phyloP scores from a whole-genome alignment of 2,329 filamentous ascomycete genomes.

The Lachnellula willkommii region DNA sequence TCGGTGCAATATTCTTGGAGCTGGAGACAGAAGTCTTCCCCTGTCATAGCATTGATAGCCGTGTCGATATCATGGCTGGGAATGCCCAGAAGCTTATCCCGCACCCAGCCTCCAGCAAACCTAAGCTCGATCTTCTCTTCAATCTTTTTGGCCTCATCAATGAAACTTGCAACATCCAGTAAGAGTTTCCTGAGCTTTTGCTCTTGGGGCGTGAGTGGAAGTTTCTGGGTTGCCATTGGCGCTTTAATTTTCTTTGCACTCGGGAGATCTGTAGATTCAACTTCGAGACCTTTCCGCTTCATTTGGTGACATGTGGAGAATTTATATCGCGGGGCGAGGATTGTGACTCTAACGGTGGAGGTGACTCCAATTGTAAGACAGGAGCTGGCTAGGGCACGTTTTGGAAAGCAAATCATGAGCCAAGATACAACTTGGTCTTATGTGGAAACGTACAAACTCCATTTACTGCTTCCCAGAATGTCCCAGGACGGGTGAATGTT shows the following conservation, averaged over 20 bases:
- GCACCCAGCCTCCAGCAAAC: conserved; percentile 83
- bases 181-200: conserved; percentile 68
- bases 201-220: conserved; percentile 65
- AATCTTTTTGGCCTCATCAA: conserved; percentile 47
- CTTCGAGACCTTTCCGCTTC: conserved; percentile 32
- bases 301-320: conserved; percentile 20
- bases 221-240: conserved; percentile 26
- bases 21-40: conserved; percentile 65
- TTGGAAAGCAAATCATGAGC: conserved; percentile 1
- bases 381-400: conserved; percentile 1
- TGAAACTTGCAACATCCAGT: conserved; percentile 71
- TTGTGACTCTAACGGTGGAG: conserved; percentile 11
- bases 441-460: too few relatives aligned
- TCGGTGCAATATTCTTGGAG: conserved; percentile 63
- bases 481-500: too few relatives aligned
- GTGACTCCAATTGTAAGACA: conserved; percentile 17
- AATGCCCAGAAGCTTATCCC: conserved; percentile 71
- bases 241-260: conserved; percentile 16
- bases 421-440: neutral
- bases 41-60: conserved; percentile 81
- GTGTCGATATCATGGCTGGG: conserved; percentile 78
- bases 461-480: too few relatives aligned
- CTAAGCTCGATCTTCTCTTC: conserved; percentile 58
- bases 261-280: conserved; percentile 17
- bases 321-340: conserved; percentile 1